Conservation (phyloP, 257 asterid genomes). For the Gynochthodes officinalis region DNA sequence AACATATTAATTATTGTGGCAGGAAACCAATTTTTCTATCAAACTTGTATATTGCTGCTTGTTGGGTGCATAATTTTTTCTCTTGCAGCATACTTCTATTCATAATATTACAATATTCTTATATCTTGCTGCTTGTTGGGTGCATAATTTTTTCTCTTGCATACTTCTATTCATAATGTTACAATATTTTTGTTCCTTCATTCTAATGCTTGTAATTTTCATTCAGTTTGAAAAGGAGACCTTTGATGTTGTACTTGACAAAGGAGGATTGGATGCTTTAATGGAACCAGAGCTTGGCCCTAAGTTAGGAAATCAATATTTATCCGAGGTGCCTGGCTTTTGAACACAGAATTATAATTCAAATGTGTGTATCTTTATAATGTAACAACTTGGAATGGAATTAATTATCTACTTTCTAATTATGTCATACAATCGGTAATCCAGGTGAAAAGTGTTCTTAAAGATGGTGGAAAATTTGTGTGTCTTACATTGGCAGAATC, state of each 20-base stretch:
- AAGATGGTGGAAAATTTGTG: conserved; percentile 68
- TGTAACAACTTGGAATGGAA: not conserved
- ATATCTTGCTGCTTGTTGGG: not conserved
- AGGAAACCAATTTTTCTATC: not conserved
- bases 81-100: conserved; percentile 6
- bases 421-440: conserved; percentile 9
- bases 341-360: conserved; percentile 6
- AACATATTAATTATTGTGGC: not conserved
- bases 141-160: not conserved
- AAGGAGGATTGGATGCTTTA: conserved; percentile 98
- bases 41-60: not conserved
- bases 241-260: conserved; percentile 73
- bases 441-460: conserved; percentile 84
- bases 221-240: conserved; percentile 61
- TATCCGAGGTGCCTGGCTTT: conserved; percentile 64
- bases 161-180: conserved; percentile 1
- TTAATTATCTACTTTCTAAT: conserved; percentile 11
- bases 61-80: not conserved
- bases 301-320: conserved; percentile 61
- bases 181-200: not conserved
- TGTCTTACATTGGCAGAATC: conserved; percentile 92
- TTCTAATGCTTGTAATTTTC: conserved; percentile 20
- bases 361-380: not conserved
- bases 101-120: conserved; percentile 2
- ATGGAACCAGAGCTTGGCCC: conserved; percentile 95